Base-by-base conservation (phyloP, 129 eudicot species). In the Logfia minima region DNA sequence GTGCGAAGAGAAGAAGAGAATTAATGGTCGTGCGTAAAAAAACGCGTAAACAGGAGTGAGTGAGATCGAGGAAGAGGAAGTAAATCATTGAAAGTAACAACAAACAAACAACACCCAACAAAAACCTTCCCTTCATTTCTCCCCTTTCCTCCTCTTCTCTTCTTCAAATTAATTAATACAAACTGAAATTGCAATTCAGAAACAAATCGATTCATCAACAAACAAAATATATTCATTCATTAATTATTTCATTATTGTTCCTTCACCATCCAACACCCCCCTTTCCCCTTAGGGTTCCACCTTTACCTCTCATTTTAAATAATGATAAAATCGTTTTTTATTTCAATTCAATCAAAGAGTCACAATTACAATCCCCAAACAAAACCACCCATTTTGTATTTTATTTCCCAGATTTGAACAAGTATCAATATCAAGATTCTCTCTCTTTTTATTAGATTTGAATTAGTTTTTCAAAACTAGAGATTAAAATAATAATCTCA, bases 221-320 rank as follows among this genome's bases (percentile, higher is more conserved):
- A 61, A 62, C 17, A 62, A 62, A 24, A 60, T 19, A 60, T 18
- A 48, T 48, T 11, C 53, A 9, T 59, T 58, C 24, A 7, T 58
- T 60, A 34, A 62, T 62, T 62, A 66, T 26, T 34, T 14, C 90
- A 74, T 77, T 71, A 79, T 70, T 83, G 85, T 75, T 83, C 87
- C 87, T 83, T 81, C 84, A 77, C 85, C 83, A 65, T 85, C 87
- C 85, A 83, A 86, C 87, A 83, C 77, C 71, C 85, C 82, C 81
- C 66, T 48, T 22, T 62, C 70, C 22, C 74, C 68, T 56, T 70
- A 74, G 84, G 78, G 82, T 76, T 76, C 66, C 79, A 58, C 72
- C 76, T 4, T 55, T 34, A 39, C 63, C 19, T 28, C 41, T 17
- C 67, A 62, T 62, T 62, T 24, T 62, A 24, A 10, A 9, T 9